Evolutionary conservation across 306 rosid species (phyloP).

Genomic region (Mucuna pruriens): DNA sequence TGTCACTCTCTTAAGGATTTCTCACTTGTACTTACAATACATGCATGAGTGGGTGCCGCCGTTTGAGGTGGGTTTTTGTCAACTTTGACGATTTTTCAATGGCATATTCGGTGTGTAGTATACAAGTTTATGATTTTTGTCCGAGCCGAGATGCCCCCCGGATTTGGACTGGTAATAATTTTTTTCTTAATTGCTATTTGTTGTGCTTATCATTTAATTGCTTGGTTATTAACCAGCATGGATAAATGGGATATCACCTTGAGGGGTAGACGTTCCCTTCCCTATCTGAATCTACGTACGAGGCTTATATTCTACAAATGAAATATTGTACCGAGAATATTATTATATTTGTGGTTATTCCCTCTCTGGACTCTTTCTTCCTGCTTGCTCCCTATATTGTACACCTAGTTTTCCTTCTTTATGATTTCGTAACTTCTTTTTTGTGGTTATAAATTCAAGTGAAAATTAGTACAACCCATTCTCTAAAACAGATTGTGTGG

Average conservation of each 20-base stretch:
- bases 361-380: background rate
- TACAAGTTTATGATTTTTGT: conserved; percentile 37
- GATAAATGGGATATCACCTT: conserved; percentile 28
- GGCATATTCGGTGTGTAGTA: background rate
- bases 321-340: conserved; percentile 37
- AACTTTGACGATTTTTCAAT: conserved; percentile 28
- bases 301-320: conserved; percentile 15
- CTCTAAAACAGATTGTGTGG: background rate
- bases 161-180: conserved; percentile 20
- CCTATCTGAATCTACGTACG: conserved; percentile 30
- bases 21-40: background rate
- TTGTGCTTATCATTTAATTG: conserved; percentile 24
- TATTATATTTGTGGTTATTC: conserved; percentile 20
- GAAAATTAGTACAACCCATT: background rate
- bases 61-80: conserved; percentile 22
- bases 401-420: background rate
- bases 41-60: conserved; percentile 19
- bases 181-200: conserved; percentile 23
- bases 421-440: no score
- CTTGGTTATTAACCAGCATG: conserved; percentile 47
- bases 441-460: background rate
- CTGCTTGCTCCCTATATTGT: background rate
- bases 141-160: conserved; percentile 36
- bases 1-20: no score
- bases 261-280: conserved; percentile 26